phyloP scores from a whole-genome alignment of 2,329 filamentous ascomycete genomes.

The Xylariaceae sp. region DNA sequence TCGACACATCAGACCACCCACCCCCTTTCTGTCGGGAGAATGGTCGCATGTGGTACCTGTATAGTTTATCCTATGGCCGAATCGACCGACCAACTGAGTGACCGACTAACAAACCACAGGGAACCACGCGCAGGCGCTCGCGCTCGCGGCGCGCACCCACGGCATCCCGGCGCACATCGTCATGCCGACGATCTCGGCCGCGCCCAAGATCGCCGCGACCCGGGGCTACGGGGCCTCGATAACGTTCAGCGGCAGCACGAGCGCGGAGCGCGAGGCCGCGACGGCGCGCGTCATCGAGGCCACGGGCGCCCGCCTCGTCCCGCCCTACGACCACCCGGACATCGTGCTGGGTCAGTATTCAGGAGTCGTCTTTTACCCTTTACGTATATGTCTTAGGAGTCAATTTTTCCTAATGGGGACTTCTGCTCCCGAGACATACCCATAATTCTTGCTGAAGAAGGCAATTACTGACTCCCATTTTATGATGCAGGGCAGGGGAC shows the following conservation, averaged over 20 bases:
- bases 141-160: slow-evolving; percentile 77
- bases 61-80: no score
- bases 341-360: slow-evolving; percentile 91
- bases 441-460: no score
- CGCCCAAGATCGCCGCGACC: slow-evolving; percentile 87
- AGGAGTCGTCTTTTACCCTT: no score
- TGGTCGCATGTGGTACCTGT: no score
- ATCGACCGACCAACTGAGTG: slow-evolving; percentile 10
- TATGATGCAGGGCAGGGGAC: no score
- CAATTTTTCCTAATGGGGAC: no score
- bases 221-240: slow-evolving; percentile 75
- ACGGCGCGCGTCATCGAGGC: slow-evolving; percentile 68
- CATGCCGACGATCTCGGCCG: slow-evolving; percentile 84
- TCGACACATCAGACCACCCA: no score
- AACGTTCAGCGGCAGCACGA: slow-evolving; percentile 80
- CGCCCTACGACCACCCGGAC: slow-evolving; percentile 90
- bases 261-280: slow-evolving; percentile 77
- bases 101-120: slow-evolving; percentile 53
- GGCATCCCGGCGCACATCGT: slow-evolving; percentile 82
- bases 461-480: no score
- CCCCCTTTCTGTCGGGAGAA: no score
- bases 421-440: no score
- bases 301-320: slow-evolving; percentile 79
- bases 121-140: slow-evolving; percentile 92
- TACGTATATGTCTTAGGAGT: no score